A percentile compares a stretch with the other conserved stretches of the same genome.
Evolutionary conservation across 2,329 filamentous ascomycete genomes (phyloP).

Genomic region (Exophiala sp.): DNA sequence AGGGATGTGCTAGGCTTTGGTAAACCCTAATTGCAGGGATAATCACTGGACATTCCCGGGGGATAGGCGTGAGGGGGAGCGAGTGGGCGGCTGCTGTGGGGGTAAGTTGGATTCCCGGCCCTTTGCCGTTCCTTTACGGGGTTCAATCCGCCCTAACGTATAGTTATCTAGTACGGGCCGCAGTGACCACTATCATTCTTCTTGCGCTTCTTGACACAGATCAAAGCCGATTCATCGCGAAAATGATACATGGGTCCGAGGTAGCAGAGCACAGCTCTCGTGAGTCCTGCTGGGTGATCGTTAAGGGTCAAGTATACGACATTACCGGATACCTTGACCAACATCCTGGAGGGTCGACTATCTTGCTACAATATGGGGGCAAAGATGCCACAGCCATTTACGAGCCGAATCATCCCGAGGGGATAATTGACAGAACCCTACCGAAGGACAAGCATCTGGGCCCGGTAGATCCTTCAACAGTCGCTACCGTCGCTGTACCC

Average conservation of each 20-base stretch:
- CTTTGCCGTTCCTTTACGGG: no score
- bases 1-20: no score
- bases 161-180: not conserved
- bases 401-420: constrained; percentile 19
- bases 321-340: constrained; percentile 77
- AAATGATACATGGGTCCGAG: constrained; percentile 40
- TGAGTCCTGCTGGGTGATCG: constrained; percentile 77
- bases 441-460: constrained; percentile 35
- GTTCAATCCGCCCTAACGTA: not conserved
- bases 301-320: constrained; percentile 77
- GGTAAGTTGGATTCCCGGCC: no score
- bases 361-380: constrained; percentile 80
- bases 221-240: not conserved
- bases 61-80: no score
- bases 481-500: constrained; percentile 45
- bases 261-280: constrained; percentile 81
- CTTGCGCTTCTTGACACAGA: not conserved
- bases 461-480: constrained; percentile 42
- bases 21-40: no score
- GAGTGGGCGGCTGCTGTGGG: no score
- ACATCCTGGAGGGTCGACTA: constrained; percentile 82
- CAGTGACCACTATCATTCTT: not conserved
- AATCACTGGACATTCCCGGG: no score
- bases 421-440: constrained; percentile 34
- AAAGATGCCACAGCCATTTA: constrained; percentile 54